These are phyloP conservation scores for Megacollybia marginata DNA, from an alignment of 768 basidiomycete genomes.

Conservation along the genomic window DNA sequence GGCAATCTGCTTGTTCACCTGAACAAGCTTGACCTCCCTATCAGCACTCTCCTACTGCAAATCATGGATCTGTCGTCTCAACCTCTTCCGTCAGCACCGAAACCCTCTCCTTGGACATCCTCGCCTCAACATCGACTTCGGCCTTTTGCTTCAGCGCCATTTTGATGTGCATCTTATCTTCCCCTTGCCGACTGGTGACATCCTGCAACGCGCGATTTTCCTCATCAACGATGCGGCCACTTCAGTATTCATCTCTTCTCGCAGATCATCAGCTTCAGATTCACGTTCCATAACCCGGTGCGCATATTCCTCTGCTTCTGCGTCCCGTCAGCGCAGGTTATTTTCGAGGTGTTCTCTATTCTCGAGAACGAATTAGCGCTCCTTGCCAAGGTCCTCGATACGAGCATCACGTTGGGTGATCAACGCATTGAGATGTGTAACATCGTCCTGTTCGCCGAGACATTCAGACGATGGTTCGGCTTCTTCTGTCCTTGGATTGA, in stretches of 20 bases:
- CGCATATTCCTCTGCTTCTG: constrained; percentile 42
- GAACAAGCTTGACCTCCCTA: constrained; percentile 74
- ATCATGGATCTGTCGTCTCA: constrained; percentile 57
- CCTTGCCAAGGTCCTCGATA: constrained; percentile 43
- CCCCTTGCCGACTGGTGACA: constrained; percentile 36
- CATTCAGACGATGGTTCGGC: too few relatives aligned
- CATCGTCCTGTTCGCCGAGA: constrained; percentile 46
- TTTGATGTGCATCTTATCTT: constrained; percentile 40
- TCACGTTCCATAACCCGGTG: constrained; percentile 41
- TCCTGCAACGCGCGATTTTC: constrained; percentile 40
- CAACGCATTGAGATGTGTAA: constrained; percentile 35
- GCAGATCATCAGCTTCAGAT: constrained; percentile 43
- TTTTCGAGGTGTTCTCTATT: constrained; percentile 49
- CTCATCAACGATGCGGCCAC: constrained; percentile 40
- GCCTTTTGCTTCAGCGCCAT: constrained; percentile 45
- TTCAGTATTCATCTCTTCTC: constrained; percentile 49
- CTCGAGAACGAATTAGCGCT: constrained; percentile 48
- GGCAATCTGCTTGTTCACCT: constrained; percentile 57
- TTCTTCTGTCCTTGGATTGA: too few relatives aligned
- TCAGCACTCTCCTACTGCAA: constrained; percentile 78
- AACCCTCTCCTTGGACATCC: constrained; percentile 41
- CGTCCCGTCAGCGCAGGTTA: constrained; percentile 47
- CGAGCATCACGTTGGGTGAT: constrained; percentile 50
- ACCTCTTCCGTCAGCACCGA: constrained; percentile 40
- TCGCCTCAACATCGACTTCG: constrained; percentile 45